These are phyloP conservation scores for Spencermartinsiella ligniputridi DNA, from an alignment of 1,139 yeast species.

Conservation along the genomic window DNA sequence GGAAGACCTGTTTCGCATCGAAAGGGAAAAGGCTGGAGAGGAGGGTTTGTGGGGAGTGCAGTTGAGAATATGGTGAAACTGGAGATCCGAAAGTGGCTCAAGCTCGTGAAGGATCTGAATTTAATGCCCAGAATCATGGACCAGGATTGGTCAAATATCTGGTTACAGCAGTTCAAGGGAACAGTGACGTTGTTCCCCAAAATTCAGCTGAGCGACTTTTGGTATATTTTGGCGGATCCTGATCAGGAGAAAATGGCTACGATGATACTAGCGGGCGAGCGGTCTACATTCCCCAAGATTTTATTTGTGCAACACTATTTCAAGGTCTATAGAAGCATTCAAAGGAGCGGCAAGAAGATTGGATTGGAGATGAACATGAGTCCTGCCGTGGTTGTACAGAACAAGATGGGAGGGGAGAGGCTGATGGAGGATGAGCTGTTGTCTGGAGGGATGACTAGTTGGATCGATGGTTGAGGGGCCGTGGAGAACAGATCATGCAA, in stretches of 20 bases:
- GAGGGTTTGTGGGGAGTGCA: slow-evolving; percentile 74
- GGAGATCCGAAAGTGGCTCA: slow-evolving; percentile 72
- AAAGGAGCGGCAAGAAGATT: too few relatives aligned
- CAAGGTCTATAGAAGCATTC: slow-evolving; percentile 18
- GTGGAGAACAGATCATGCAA: too few relatives aligned
- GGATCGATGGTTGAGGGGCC: too few relatives aligned
- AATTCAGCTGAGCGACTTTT: slow-evolving; percentile 54
- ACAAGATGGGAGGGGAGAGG: too few relatives aligned
- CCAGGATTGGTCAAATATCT: slow-evolving; percentile 77
- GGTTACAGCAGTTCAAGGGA: slow-evolving; percentile 72
- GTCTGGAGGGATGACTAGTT: too few relatives aligned
- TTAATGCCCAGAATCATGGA: slow-evolving; percentile 64
- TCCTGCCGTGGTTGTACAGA: too few relatives aligned
- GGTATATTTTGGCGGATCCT: slow-evolving; percentile 67
- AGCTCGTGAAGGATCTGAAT: slow-evolving; percentile 60
- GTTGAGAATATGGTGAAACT: slow-evolving; percentile 64
- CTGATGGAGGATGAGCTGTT: too few relatives aligned
- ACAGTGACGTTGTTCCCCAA: slow-evolving; percentile 76
- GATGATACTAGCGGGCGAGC: slow-evolving; percentile 61
- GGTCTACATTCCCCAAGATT: slow-evolving; percentile 62
- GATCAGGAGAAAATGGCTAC: slow-evolving; percentile 50
- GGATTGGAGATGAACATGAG: too few relatives aligned
- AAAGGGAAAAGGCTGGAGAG: slow-evolving; percentile 57
- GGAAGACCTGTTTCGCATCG: slow-evolving; percentile 73
- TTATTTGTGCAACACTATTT: slow-evolving; percentile 61